Conservation (phyloP, 2,329 filamentous ascomycete species). For the Trichoderma koningii region DNA sequence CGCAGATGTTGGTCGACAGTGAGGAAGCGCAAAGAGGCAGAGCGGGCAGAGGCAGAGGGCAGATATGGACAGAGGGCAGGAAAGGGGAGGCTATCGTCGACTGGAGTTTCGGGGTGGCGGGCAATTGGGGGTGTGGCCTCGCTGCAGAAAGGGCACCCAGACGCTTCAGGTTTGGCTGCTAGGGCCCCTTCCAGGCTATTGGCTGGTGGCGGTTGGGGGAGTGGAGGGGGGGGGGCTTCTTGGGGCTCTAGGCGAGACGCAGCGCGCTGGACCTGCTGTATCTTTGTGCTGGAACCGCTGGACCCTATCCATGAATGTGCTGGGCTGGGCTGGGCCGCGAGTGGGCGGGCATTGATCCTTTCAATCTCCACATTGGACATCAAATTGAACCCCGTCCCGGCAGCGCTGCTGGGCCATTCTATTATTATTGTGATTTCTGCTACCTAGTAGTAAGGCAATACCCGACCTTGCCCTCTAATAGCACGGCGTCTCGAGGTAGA, state of each 20-base stretch:
- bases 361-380: no score
- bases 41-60: neutral
- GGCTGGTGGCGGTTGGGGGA: neutral
- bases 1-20: neutral
- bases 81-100: conserved; percentile 17
- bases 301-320: no score
- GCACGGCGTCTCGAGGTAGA: no score
- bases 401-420: no score
- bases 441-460: no score
- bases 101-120: conserved; percentile 19
- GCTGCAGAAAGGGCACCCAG: conserved; percentile 24
- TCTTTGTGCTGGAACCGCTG: no score
- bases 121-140: conserved; percentile 17
- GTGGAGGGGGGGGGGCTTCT: neutral
- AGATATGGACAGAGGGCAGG: neutral
- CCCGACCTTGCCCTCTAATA: no score
- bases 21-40: no score
- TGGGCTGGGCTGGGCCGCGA: neutral
- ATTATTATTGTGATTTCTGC: no score
- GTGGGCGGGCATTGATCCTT: neutral
- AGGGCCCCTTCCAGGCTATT: conserved; percentile 18
- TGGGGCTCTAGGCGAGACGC: conserved; percentile 23
- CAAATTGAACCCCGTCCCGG: no score
- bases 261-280: neutral
- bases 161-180: neutral